Evolutionary conservation across 345 rosid species (phyloP).

Genomic region (Balakata baccata): DNA sequence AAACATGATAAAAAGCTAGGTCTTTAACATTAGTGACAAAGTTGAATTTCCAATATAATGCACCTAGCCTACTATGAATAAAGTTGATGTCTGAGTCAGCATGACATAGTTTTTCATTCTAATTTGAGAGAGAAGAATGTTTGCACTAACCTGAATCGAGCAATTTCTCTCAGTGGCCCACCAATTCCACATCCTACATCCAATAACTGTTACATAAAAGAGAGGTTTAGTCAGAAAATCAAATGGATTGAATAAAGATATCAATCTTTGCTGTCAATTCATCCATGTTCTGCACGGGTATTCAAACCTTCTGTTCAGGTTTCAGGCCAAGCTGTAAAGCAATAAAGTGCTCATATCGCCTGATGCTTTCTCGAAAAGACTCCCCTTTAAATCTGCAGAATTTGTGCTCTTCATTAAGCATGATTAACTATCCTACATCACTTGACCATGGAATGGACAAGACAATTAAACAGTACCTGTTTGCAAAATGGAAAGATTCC

Average conservation of each 20-base stretch:
- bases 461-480: constrained; percentile 45
- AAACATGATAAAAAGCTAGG: no score
- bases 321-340: constrained; percentile 86
- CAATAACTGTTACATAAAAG: constrained; percentile 49
- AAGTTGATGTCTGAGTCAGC: background rate
- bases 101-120: background rate
- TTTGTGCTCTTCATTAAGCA: constrained; percentile 17
- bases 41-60: no score
- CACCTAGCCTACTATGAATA: no score
- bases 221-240: constrained; percentile 17
- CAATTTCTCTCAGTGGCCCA: constrained; percentile 90
- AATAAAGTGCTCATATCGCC: constrained; percentile 93
- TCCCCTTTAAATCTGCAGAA: constrained; percentile 78
- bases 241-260: constrained; percentile 15
- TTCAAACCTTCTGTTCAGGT: constrained; percentile 79
- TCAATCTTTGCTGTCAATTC: background rate
- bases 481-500: constrained; percentile 97
- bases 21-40: no score
- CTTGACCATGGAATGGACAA: constrained; percentile 1
- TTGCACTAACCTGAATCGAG: constrained; percentile 57
- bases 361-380: constrained; percentile 87
- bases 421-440: background rate
- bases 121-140: background rate
- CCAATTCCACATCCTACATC: constrained; percentile 98
- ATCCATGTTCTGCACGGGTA: background rate